A percentile compares a stretch with the other conserved stretches of the same genome.
These are phyloP conservation scores for Silene latifolia DNA, from an alignment of 148 eudicot genomes.

Conservation along the genomic window DNA sequence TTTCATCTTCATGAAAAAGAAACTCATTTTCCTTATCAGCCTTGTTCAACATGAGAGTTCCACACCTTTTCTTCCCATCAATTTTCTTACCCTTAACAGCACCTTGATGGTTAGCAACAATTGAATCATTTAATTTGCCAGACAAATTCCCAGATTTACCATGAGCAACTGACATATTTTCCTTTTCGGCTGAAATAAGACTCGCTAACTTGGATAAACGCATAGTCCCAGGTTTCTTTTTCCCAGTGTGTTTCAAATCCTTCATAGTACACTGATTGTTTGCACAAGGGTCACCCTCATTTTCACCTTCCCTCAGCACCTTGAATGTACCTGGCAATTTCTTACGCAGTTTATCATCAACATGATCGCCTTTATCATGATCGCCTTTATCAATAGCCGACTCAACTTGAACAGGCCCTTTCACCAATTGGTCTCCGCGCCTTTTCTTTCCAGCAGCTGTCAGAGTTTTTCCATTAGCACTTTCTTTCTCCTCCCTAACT, in stretches of 20 bases:
- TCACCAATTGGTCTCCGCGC: constrained; percentile 14
- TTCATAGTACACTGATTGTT: constrained; percentile 21
- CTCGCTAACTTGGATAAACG: constrained; percentile 24
- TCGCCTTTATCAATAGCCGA: too few relatives aligned
- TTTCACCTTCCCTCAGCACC: constrained; percentile 4
- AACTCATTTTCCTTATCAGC: constrained; percentile 48
- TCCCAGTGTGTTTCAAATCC: constrained; percentile 21
- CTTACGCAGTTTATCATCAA: constrained; percentile 19
- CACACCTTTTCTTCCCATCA: constrained; percentile 25
- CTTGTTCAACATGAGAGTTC: constrained; percentile 25
- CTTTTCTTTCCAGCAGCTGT: constrained; percentile 25
- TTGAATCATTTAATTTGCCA: constrained; percentile 18
- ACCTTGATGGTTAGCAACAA: constrained; percentile 16
- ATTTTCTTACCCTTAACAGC: constrained; percentile 28
- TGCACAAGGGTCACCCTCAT: constrained; percentile 1
- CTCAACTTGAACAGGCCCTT: constrained; percentile 30
- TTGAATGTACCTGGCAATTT: constrained; percentile 6
- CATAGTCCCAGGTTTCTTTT: constrained; percentile 27
- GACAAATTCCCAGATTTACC: constrained; percentile 6
- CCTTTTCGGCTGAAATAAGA: constrained; percentile 43
- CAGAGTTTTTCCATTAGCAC: constrained; percentile 16
- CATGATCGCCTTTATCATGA: constrained; percentile 1
- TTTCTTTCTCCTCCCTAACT: constrained; percentile 4
- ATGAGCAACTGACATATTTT: constrained; percentile 31
- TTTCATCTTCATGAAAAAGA: constrained; percentile 17